Percentiles rank a stretch among this genome's conserved stretches.
These are phyloP conservation scores for Tylopilus sp. DNA, from an alignment of 1,284 basidiomycete species.

Conservation along the genomic window DNA sequence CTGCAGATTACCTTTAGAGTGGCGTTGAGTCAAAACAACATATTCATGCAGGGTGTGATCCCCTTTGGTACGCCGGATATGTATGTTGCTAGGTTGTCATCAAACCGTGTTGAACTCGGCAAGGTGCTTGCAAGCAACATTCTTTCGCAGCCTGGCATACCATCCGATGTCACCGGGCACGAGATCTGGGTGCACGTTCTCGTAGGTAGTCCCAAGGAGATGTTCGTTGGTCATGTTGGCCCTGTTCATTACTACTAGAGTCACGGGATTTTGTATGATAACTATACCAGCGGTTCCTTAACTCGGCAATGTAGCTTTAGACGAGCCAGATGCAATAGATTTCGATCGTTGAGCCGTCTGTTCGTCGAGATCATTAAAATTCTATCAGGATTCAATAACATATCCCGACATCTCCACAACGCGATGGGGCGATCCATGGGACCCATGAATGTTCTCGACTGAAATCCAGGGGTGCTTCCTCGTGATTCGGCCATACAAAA, in stretches of 20 bases:
- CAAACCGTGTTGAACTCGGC: slow-evolving; percentile 82
- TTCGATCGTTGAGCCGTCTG: no score
- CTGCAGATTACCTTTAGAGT: no score
- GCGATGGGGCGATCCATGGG: no score
- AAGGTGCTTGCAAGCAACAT: slow-evolving; percentile 98
- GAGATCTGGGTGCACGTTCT: slow-evolving; percentile 85
- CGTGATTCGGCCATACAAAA: no score
- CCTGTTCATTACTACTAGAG: slow-evolving; percentile 96
- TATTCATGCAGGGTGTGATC: slow-evolving; percentile 96
- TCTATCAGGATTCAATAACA: not conserved
- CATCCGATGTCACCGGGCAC: slow-evolving; percentile 90
- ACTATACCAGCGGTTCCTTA: not conserved
- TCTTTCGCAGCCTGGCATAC: slow-evolving; percentile 84
- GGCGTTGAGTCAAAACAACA: slow-evolving; percentile 72
- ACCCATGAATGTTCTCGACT: not conserved
- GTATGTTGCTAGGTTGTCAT: not conserved
- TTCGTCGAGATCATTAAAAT: not conserved
- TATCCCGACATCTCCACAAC: not conserved
- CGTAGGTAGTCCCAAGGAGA: not conserved
- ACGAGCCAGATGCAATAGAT: no score
- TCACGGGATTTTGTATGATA: slow-evolving; percentile 55
- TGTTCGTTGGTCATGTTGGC: slow-evolving; percentile 52
- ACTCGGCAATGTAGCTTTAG: not conserved
- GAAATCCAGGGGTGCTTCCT: not conserved
- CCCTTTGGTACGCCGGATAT: slow-evolving; percentile 78